Evolutionary conservation across 2,329 filamentous ascomycete genomes (phyloP), one percentile per base, ranked within the genome.

Genomic region (Colletotrichum sansevieriae): DNA sequence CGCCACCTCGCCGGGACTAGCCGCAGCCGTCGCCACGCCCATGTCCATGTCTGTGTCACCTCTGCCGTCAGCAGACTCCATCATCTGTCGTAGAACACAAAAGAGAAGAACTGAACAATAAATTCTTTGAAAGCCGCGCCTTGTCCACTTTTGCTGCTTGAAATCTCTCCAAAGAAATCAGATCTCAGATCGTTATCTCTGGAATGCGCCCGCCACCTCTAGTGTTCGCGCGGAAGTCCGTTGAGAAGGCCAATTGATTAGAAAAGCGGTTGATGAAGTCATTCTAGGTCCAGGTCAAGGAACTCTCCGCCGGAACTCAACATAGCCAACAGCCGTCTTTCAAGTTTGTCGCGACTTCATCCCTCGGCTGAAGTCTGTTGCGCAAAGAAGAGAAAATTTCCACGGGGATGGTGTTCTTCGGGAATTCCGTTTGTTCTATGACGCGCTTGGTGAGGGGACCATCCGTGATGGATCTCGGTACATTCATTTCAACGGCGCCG

Each of bases 171-270:
- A 13, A 39, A 39, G 37, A 39, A 39, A 13, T 4, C 37, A 39
- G 37, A 39, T 39, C 37, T 39, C 37, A 4, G 3, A 15, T 39
- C 37, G 37, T 39, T 39, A 15, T 13, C 37, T 39, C 37, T 39
- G 6, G 29, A 29, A 29, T 29, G 7, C 9, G 7, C 29, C 29
- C 6, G 1, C 29, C 3, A 12, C 5, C 61, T n/a, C 35, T 65
- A 65, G 54, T 54, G 62, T 35, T 20, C n/a, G 37, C 20, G 41
- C 57, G 57, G 58, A 22, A 41, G 49, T 66, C 49, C 63, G 56
- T 61, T 18, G 47, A 20, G 33, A 43, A 37, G 43, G 58, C 35
- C 57, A 63, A 20, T 51, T 56, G 43, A 18, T 44, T 33, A 39
- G 47, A 4, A 7, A 7, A 18, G 20, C 29, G 39, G 37, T 11